Percentiles rank a stretch among this genome's conserved stretches.
phyloP scores from a whole-genome alignment of 768 basidiomycete species.

The Boletus vinaceobasis region DNA sequence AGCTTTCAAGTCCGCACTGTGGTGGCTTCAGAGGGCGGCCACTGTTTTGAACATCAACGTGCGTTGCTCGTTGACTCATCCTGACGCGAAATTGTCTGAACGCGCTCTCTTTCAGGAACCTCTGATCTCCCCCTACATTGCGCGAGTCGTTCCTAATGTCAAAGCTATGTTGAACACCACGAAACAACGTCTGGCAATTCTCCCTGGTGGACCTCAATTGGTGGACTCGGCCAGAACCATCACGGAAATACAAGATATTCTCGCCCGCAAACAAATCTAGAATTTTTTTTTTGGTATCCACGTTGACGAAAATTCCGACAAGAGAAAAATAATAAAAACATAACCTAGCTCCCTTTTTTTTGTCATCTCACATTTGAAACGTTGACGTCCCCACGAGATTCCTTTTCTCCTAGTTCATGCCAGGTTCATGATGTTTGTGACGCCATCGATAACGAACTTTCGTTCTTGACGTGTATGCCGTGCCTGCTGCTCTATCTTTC shows the following conservation, averaged over 20 bases:
- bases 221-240: slow-evolving; percentile 69
- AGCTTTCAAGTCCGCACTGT: slow-evolving; percentile 73
- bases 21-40: slow-evolving; percentile 83
- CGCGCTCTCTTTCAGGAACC: slow-evolving; percentile 50
- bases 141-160: slow-evolving; percentile 76
- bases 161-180: slow-evolving; percentile 73
- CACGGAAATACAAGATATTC: slow-evolving; percentile 70
- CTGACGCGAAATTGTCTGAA: background rate
- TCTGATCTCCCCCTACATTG: slow-evolving; percentile 76
- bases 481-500: slow-evolving; percentile 10
- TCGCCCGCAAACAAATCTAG: slow-evolving; percentile 43
- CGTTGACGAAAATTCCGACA: background rate
- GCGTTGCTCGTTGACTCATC: slow-evolving; percentile 19
- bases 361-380: background rate
- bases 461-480: slow-evolving; percentile 2
- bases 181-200: slow-evolving; percentile 74
- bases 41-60: slow-evolving; percentile 71
- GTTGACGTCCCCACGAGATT: background rate
- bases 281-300: background rate
- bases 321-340: background rate
- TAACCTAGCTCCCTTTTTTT: background rate
- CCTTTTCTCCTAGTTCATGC: slow-evolving; percentile 17
- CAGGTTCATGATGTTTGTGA: slow-evolving; percentile 23
- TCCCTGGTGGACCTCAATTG: slow-evolving; percentile 67
- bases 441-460: slow-evolving; percentile 11